Base-by-base conservation (phyloP, 352 stramenopile genomes). In the Pythium brachiatum region DNA sequence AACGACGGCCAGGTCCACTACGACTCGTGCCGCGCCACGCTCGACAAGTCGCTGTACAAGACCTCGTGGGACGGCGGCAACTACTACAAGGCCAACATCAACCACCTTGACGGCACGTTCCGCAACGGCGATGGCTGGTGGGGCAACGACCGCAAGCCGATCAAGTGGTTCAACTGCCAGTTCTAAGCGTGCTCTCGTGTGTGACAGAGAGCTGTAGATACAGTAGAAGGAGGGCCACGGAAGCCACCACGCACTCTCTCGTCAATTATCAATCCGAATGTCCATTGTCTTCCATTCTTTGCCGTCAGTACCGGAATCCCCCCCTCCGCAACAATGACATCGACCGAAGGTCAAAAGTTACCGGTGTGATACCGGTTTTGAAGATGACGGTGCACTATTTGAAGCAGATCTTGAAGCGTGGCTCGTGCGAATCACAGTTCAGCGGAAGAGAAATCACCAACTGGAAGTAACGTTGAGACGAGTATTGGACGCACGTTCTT, bases 141-240 rank as follows among this genome's bases (percentile, higher is more conserved):
- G 68, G 74, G 71, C 26, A 53, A 71, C 46, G 69, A 75, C 34
- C 64, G 71, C 46, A 77, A 81, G 67, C 74, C 74, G 1, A 54
- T 77, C 44, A 77, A 78, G 62, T 81, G 74, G 74, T 66, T 81
- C 31, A 62, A 79, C 51, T 81, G 71, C 53, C 59, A 70, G 53
- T 79, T 81, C 21, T 76, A 58, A 62, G 38, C 36, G 13, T 31
- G 21, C 20, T 25, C 20, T 9, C 20, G 16, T 51, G 16, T 5
- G 20, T n/a, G n/a, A n/a, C 13, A 29, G 20, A 16, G 20, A 29
- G 20, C 12, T 51, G 4, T 26, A 15, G 25, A 29, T 7, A 9
- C 20, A 20, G 20, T 29, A 34, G 23, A 13, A 15, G n/a, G n/a
- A n/a, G n/a, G 46, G 21, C 15, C 26, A 34, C 9, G 16, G 16